Evolutionary conservation across 2,329 filamentous ascomycete genomes (phyloP).

Genomic region (Fusarium mangiferae): DNA sequence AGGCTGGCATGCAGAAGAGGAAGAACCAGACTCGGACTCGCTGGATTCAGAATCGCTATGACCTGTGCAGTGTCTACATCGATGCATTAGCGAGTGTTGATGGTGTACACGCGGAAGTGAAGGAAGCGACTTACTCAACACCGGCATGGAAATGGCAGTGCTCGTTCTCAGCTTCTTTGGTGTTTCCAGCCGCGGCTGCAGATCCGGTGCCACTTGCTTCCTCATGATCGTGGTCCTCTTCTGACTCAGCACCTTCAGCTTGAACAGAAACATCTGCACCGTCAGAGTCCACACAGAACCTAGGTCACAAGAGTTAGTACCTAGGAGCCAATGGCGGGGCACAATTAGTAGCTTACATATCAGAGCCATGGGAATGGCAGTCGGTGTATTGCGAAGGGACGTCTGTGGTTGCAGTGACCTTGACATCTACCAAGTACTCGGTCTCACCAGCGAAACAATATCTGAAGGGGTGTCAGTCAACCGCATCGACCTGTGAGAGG

Average conservation of each 20-base stretch:
- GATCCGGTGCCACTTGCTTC: constrained; percentile 14
- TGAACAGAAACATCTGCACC: constrained; percentile 71
- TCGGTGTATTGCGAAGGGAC: constrained; percentile 70
- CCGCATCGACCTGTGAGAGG: neutral
- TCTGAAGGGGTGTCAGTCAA: constrained; percentile 42
- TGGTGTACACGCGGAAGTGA: neutral
- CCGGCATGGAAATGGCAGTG: constrained; percentile 80
- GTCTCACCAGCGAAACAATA: constrained; percentile 57
- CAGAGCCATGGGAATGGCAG: constrained; percentile 70
- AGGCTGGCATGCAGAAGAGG: constrained; percentile 57
- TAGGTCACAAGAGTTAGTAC: constrained; percentile 43
- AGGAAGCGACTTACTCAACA: constrained; percentile 69
- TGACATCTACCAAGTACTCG: constrained; percentile 57
- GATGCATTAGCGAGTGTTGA: neutral
- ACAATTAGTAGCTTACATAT: constrained; percentile 58
- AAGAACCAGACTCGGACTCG: constrained; percentile 35
- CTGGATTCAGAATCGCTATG: constrained; percentile 50
- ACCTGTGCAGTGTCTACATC: constrained; percentile 66
- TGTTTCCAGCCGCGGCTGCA: neutral
- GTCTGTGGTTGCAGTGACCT: constrained; percentile 64
- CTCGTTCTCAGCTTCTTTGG: constrained; percentile 41
- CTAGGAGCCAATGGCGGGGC: neutral
- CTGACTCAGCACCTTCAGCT: constrained; percentile 47
- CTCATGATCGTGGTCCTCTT: constrained; percentile 27
- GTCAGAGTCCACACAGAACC: constrained; percentile 69